Base-by-base conservation (phyloP, 1,139 yeast species). In the Hyphopichia burtonii region DNA sequence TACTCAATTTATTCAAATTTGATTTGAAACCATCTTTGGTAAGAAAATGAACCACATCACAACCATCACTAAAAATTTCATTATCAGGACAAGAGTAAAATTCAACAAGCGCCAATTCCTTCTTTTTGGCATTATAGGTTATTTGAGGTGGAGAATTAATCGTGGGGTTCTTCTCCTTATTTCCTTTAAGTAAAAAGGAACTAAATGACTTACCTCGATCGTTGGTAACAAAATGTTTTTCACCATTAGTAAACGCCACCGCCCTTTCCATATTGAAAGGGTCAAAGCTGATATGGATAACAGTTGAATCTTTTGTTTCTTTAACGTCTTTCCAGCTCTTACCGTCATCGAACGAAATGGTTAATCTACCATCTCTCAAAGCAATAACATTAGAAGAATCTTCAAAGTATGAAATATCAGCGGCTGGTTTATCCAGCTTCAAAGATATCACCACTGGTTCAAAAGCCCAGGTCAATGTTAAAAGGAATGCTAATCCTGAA, bases 181-280 rank as follows among this genome's bases (percentile, higher is more conserved):
- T n/a, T 4, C 11, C 34, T 22, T 20, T 30, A 11, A 63, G 22
- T 14, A 65, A 65, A 53, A 82, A 77, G 22, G 59, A 47, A 2
- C 52, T 47, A 93, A 93, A 86, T 1, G 74, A 55, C 32, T 67
- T 60, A 22, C 93, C 94, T 43, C 68, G 63, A 55, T 86, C 84
- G 20, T 56, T 61, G 5, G 93, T 78, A 19, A 71, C 64, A 50
- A 61, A 83, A 28, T 80, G 86, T 3, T 54, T 58, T 2, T 55
- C 51, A 0, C 59, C 48, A 0, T 48, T 36, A 1, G 82, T 64
- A 43, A 80, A 59, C 1, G 77, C 81, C 54, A 81, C 75, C 0
- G 85, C 93, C 37, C 83, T 58, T 1, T 68, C 59, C 25, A 62
- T 63, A 46, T 70, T 61, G 41, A 65, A 65, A 2, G 76, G 73